Percentiles rank a stretch among this genome's conserved stretches.
These are phyloP conservation scores for Allium cepa DNA, from an alignment of 106 monocot genomes.

Conservation along the genomic window DNA sequence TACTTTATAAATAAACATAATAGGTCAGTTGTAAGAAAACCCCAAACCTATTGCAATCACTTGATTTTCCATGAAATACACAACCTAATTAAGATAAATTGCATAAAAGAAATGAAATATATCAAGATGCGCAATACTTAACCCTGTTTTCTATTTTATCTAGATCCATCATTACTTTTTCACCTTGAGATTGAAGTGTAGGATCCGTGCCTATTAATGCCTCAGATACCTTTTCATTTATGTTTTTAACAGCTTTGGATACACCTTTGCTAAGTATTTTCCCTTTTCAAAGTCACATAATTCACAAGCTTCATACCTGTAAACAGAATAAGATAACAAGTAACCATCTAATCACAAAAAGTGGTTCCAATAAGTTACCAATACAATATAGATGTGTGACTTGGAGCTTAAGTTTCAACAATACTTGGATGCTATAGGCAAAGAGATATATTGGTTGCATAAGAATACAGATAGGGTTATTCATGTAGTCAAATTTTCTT, in stretches of 20 bases:
- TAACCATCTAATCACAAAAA: too few relatives aligned
- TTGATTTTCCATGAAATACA: background rate
- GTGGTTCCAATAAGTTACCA: too few relatives aligned
- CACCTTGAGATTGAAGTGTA: slow-evolving; percentile 71
- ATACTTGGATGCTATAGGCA: too few relatives aligned
- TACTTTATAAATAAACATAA: background rate
- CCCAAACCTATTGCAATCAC: too few relatives aligned
- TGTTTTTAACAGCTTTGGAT: slow-evolving; percentile 69
- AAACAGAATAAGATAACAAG: background rate
- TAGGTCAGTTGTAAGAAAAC: background rate
- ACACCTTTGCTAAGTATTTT: slow-evolving; percentile 83
- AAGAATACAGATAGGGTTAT: too few relatives aligned
- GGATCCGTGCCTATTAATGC: slow-evolving; percentile 99
- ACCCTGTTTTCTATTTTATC: slow-evolving; percentile 12
- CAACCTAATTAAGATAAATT: background rate
- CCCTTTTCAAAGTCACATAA: slow-evolving; percentile 71
- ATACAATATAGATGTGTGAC: too few relatives aligned
- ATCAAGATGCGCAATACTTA: too few relatives aligned
- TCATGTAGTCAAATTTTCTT: too few relatives aligned
- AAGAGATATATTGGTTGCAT: too few relatives aligned
- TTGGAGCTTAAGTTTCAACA: too few relatives aligned
- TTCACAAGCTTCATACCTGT: slow-evolving; percentile 62
- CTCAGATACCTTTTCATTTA: too few relatives aligned
- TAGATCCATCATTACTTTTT: slow-evolving; percentile 10
- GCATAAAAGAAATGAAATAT: too few relatives aligned